Conservation (phyloP, 495 filamentous ascomycete species). For the Neurospora pannonica region DNA sequence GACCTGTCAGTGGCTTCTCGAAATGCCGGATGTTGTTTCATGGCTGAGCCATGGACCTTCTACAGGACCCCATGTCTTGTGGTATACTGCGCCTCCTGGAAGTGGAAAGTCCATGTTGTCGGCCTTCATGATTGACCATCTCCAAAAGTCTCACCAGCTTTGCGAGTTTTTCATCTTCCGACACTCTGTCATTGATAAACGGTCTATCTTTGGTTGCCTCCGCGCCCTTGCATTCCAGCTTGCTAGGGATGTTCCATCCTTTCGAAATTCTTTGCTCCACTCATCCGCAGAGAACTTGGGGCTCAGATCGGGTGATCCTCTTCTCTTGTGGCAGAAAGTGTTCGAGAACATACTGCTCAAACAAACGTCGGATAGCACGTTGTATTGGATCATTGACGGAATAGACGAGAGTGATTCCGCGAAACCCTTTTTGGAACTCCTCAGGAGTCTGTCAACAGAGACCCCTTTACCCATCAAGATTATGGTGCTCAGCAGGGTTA, state of each 20-base stretch:
- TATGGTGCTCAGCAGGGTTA: background rate
- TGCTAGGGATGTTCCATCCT: constrained; percentile 10
- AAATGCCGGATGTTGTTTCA: constrained; percentile 10
- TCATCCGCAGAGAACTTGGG: constrained; percentile 16
- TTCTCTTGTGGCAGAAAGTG: constrained; percentile 30
- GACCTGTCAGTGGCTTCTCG: constrained; percentile 27
- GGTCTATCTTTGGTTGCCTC: constrained; percentile 10
- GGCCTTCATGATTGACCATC: constrained; percentile 22
- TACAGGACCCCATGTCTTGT: constrained; percentile 14
- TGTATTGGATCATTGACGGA: constrained; percentile 31
- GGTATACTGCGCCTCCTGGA: constrained; percentile 20
- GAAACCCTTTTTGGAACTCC: background rate
- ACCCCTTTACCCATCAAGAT: background rate
- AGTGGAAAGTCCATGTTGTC: constrained; percentile 30
- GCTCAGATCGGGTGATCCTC: constrained; percentile 16
- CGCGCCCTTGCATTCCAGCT: constrained; percentile 26
- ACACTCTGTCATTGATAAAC: constrained; percentile 13
- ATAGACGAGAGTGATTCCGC: constrained; percentile 25
- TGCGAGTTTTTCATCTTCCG: constrained; percentile 30
- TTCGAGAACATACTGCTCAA: constrained; percentile 23
- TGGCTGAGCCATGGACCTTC: constrained; percentile 11
- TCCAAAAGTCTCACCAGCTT: constrained; percentile 9
- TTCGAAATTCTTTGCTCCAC: constrained; percentile 15
- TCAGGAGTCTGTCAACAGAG: background rate
- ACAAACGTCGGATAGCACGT: constrained; percentile 5